Evolutionary conservation across 2,329 filamentous ascomycete genomes (phyloP).

Genomic region (Plectosphaerella plurivora): DNA sequence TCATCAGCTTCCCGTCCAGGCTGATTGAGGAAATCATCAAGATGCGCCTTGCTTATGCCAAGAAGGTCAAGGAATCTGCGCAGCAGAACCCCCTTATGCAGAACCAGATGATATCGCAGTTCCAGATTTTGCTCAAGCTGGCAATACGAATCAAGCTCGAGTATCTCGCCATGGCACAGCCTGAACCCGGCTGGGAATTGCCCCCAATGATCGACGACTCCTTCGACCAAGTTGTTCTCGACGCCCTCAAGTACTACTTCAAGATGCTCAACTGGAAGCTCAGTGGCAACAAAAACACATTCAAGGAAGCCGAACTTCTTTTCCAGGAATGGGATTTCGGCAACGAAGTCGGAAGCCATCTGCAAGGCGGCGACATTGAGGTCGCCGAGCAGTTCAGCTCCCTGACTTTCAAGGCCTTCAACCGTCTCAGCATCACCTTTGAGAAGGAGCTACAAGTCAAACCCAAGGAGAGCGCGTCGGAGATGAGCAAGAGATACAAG

Average conservation of each 20-base stretch:
- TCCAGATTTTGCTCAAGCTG: slow-evolving; percentile 86
- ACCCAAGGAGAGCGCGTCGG: slow-evolving; percentile 74
- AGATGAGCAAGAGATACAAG: slow-evolving; percentile 98
- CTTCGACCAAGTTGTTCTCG: slow-evolving; percentile 86
- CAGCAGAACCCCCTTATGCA: slow-evolving; percentile 92
- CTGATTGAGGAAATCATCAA: slow-evolving; percentile 96
- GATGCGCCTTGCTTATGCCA: slow-evolving; percentile 84
- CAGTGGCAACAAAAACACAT: slow-evolving; percentile 96
- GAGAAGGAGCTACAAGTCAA: slow-evolving; percentile 84
- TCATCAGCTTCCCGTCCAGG: slow-evolving; percentile 96
- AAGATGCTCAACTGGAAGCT: slow-evolving; percentile 98
- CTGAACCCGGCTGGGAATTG: slow-evolving; percentile 89
- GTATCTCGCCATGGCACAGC: slow-evolving; percentile 76
- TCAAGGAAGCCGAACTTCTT: slow-evolving; percentile 95
- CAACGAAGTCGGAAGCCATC: slow-evolving; percentile 83
- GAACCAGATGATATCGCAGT: slow-evolving; percentile 96
- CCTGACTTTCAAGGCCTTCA: slow-evolving; percentile 87
- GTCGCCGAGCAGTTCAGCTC: slow-evolving; percentile 97
- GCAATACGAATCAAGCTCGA: slow-evolving; percentile 90
- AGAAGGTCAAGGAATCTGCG: slow-evolving; percentile 90
- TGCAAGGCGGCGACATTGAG: slow-evolving; percentile 93
- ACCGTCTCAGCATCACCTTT: slow-evolving; percentile 83
- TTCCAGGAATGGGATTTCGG: slow-evolving; percentile 98
- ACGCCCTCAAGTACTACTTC: slow-evolving; percentile 96
- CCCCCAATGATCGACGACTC: slow-evolving; percentile 96